Percentiles rank a stretch among this genome's conserved stretches.
These are phyloP conservation scores for Phytophthora crassamura DNA, from an alignment of 352 stramenopile genomes.

Conservation along the genomic window DNA sequence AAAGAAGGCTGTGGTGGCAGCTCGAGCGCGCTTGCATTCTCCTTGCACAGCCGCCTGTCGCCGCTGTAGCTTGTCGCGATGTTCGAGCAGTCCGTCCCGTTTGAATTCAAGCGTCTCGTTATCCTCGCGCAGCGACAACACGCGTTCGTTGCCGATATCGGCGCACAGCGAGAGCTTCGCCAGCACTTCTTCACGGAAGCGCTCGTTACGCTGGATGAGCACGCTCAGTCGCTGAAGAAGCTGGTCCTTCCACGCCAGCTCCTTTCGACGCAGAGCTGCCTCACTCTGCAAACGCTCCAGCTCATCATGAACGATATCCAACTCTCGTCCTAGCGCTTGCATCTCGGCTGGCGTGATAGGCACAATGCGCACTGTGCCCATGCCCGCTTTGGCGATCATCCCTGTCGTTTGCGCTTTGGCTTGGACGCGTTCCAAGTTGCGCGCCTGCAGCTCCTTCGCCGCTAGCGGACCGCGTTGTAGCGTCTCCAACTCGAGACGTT, in stretches of 20 bases:
- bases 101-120: constrained; percentile 58
- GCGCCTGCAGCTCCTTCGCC: constrained; percentile 48
- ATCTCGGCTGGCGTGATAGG: constrained; percentile 56
- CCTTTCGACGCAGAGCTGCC: constrained; percentile 39
- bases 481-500: constrained; percentile 44
- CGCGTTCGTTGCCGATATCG: constrained; percentile 63
- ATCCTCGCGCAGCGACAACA: constrained; percentile 65
- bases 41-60: constrained; percentile 41
- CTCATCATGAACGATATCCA: constrained; percentile 56
- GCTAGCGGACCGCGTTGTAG: constrained; percentile 29
- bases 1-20: constrained; percentile 57
- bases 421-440: constrained; percentile 70
- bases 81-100: constrained; percentile 29
- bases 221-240: constrained; percentile 71
- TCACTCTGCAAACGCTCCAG: constrained; percentile 53
- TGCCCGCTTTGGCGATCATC: constrained; percentile 74
- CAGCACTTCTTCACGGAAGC: constrained; percentile 56
- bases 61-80: constrained; percentile 38
- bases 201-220: constrained; percentile 75
- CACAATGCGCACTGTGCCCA: constrained; percentile 76
- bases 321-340: constrained; percentile 43
- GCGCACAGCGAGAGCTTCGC: constrained; percentile 41
- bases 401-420: constrained; percentile 68
- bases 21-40: constrained; percentile 44
- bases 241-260: constrained; percentile 70